Evolutionary conservation across 805 yeast species (phyloP).

Genomic region (Metschnikowia shivogae): DNA sequence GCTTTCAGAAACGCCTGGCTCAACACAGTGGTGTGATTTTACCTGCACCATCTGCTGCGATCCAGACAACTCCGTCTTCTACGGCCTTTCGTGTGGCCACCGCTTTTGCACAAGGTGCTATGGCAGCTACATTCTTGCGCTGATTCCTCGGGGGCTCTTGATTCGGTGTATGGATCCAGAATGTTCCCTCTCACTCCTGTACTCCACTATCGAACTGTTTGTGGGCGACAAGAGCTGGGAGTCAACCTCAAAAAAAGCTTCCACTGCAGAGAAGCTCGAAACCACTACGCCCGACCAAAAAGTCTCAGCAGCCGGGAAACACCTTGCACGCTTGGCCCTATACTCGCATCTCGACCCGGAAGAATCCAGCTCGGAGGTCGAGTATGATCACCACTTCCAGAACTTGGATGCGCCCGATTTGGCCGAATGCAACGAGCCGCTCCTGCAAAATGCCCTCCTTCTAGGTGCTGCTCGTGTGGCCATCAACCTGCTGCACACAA

Average conservation of each 20-base stretch:
- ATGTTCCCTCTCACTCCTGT: conserved; percentile 44
- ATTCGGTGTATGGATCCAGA: conserved; percentile 66
- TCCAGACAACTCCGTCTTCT: conserved; percentile 33
- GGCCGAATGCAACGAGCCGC: conserved; percentile 6
- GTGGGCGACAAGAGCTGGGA: background rate
- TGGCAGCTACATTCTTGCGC: conserved; percentile 49
- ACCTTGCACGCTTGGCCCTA: background rate
- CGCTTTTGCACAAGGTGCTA: conserved; percentile 69
- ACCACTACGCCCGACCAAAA: background rate
- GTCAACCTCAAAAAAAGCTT: background rate
- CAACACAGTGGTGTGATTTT: conserved; percentile 19
- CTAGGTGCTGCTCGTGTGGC: conserved; percentile 11
- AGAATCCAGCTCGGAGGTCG: conserved; percentile 1
- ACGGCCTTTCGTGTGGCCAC: conserved; percentile 65
- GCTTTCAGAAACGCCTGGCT: conserved; percentile 9
- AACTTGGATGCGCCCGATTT: background rate
- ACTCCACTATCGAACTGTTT: conserved; percentile 32
- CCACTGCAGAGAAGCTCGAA: background rate
- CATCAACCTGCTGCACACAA: conserved; percentile 24
- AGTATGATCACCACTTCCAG: background rate
- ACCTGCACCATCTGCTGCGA: conserved; percentile 75
- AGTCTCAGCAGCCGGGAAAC: background rate
- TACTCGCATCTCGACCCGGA: background rate
- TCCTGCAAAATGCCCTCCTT: conserved; percentile 11
- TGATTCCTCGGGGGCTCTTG: conserved; percentile 38